Evolutionary conservation across 257 asterid species (phyloP).

Genomic region (Vinca minor): DNA sequence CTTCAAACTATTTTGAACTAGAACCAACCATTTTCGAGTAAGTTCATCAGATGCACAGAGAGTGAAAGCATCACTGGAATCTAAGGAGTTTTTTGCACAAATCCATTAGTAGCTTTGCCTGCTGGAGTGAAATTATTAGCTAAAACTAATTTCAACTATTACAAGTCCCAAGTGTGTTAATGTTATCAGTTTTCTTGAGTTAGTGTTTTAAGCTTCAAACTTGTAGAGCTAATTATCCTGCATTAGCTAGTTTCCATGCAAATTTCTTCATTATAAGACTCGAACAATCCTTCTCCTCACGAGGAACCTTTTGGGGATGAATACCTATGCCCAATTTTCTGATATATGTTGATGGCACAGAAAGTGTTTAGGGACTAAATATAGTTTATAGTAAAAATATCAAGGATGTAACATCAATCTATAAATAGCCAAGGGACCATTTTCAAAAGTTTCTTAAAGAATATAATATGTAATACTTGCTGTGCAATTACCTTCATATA

Average conservation of each 20-base stretch:
- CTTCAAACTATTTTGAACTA: neutral
- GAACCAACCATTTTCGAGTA: neutral
- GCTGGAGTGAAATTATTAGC: neutral
- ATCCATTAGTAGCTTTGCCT: neutral
- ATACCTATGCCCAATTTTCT: neutral
- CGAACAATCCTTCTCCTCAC: no score
- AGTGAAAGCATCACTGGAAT: neutral
- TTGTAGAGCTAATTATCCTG: no score
- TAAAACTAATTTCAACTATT: neutral
- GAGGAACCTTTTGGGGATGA: no score
- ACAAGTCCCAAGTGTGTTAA: neutral
- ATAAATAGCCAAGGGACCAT: constrained; percentile 5
- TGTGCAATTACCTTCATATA: constrained; percentile 59
- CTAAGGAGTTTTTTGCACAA: neutral
- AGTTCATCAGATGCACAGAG: neutral
- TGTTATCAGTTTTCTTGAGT: neutral
- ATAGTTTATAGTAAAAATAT: neutral
- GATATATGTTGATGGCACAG: no score
- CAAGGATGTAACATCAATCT: neutral
- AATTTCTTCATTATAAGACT: no score
- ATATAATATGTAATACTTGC: constrained; percentile 3
- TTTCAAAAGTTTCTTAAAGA: constrained; percentile 8
- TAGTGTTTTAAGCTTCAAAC: no score
- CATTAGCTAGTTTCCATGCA: no score
- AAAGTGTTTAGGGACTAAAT: neutral